phyloP scores from a whole-genome alignment of 2,329 filamentous ascomycete species.

The Pseudogymnoascus sp. region DNA sequence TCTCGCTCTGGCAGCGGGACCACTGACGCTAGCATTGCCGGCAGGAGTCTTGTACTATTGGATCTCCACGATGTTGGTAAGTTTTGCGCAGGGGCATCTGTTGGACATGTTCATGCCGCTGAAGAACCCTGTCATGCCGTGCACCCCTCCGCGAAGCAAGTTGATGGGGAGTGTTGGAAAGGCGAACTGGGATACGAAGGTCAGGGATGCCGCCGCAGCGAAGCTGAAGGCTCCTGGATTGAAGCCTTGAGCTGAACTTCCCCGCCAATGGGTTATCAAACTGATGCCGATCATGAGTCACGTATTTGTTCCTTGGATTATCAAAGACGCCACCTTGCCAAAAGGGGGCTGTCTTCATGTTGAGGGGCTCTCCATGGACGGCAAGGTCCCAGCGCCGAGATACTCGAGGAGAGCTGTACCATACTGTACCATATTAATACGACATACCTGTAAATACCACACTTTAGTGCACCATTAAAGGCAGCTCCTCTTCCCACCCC shows the following conservation, averaged over 20 bases:
- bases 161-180: not conserved
- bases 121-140: conserved; percentile 25
- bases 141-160: conserved; percentile 12
- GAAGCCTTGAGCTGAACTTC: not conserved
- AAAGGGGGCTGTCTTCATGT: not conserved
- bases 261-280: not conserved
- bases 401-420: not conserved
- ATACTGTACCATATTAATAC: conserved; percentile 6
- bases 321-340: not conserved
- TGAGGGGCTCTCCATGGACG: not conserved
- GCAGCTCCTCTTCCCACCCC: not conserved
- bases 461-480: not conserved
- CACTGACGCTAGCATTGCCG: conserved; percentile 32
- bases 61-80: conserved; percentile 37
- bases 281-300: not conserved
- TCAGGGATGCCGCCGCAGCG: not conserved
- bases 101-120: conserved; percentile 34
- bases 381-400: not conserved
- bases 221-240: not conserved
- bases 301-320: not conserved
- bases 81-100: conserved; percentile 32
- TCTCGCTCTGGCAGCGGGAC: conserved; percentile 34
- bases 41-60: conserved; percentile 41
- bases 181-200: not conserved
- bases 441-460: not conserved